Evolutionary conservation across 495 filamentous ascomycete genomes (phyloP).

Genomic region (Opeltia flavorubescens): DNA sequence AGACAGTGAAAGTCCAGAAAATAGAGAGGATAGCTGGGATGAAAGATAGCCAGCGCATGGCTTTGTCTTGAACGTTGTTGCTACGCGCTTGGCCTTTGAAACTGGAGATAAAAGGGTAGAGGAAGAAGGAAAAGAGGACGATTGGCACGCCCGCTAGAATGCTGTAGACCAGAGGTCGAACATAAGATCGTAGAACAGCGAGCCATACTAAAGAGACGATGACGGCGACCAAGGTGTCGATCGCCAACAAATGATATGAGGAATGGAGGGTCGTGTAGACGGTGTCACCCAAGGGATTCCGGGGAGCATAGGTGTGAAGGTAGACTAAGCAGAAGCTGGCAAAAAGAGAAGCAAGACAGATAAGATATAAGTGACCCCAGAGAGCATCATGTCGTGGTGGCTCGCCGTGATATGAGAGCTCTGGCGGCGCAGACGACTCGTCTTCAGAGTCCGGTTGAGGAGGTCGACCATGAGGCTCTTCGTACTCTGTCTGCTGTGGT

Average conservation of each 20-base stretch:
- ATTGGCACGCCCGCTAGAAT: conserved; percentile 75
- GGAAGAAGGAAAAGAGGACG: conserved; percentile 69
- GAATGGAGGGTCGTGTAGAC: conserved; percentile 79
- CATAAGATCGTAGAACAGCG: conserved; percentile 70
- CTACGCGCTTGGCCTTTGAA: conserved; percentile 62
- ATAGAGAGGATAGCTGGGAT: conserved; percentile 60
- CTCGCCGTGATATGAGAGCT: conserved; percentile 31
- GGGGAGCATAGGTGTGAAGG: conserved; percentile 67
- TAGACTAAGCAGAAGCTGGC: conserved; percentile 78
- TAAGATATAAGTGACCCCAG: conserved; percentile 83
- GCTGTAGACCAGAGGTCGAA: conserved; percentile 60
- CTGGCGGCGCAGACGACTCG: conserved; percentile 31
- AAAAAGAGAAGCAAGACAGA: conserved; percentile 67
- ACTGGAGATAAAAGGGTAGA: conserved; percentile 85
- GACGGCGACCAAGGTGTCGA: conserved; percentile 82
- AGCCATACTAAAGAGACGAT: conserved; percentile 84
- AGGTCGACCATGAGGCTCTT: conserved; percentile 26
- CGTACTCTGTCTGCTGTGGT: conserved; percentile 33
- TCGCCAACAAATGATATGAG: conserved; percentile 76
- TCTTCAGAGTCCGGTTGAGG: conserved; percentile 26
- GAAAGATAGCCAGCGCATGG: conserved; percentile 77
- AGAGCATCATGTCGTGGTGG: conserved; percentile 66
- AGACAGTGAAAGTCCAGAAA: conserved; percentile 70
- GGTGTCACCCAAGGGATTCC: conserved; percentile 66
- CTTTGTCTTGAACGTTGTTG: conserved; percentile 62